Percentiles rank a stretch among this genome's conserved stretches.
Evolutionary conservation across 1,284 basidiomycete genomes (phyloP).

Genomic region (Fomitopsis palustris): DNA sequence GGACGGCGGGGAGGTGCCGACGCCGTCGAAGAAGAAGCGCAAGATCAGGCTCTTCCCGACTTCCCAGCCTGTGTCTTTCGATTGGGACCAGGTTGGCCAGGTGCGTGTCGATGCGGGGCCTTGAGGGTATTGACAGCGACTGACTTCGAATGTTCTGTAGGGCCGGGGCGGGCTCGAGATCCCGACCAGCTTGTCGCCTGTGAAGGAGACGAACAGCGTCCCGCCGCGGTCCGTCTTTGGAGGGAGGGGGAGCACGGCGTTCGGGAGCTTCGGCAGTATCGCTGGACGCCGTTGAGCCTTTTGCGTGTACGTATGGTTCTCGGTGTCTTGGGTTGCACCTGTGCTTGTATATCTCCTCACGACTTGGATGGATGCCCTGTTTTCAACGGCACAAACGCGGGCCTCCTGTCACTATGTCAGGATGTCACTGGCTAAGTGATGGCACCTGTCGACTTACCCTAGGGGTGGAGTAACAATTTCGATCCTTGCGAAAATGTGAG

Average conservation of each 20-base stretch:
- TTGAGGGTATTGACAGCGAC: not conserved
- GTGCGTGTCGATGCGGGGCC: slow-evolving; percentile 23
- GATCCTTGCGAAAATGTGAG: too few species aligned
- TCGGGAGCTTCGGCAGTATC: slow-evolving; percentile 16
- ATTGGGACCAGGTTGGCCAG: slow-evolving; percentile 35
- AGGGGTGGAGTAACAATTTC: too few species aligned
- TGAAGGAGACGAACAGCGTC: slow-evolving; percentile 49
- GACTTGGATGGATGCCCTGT: too few species aligned
- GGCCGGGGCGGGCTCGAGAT: slow-evolving; percentile 47
- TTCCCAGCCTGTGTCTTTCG: slow-evolving; percentile 37
- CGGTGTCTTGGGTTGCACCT: not conserved
- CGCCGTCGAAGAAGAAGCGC: slow-evolving; percentile 55
- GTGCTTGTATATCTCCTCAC: not conserved
- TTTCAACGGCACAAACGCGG: too few species aligned
- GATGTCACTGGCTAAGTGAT: too few species aligned
- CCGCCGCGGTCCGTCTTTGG: slow-evolving; percentile 41
- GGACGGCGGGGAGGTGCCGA: slow-evolving; percentile 21
- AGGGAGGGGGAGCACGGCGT: not conserved
- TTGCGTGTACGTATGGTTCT: slow-evolving; percentile 25
- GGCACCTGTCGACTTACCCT: too few species aligned
- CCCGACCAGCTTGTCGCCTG: slow-evolving; percentile 58
- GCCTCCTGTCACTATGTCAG: too few species aligned
- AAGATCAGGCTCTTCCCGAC: slow-evolving; percentile 55
- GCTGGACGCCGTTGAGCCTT: slow-evolving; percentile 14
- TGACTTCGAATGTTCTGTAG: slow-evolving; percentile 5